Base-by-base conservation (phyloP, 2,329 filamentous ascomycete genomes). In the Penicillium occitanis region DNA sequence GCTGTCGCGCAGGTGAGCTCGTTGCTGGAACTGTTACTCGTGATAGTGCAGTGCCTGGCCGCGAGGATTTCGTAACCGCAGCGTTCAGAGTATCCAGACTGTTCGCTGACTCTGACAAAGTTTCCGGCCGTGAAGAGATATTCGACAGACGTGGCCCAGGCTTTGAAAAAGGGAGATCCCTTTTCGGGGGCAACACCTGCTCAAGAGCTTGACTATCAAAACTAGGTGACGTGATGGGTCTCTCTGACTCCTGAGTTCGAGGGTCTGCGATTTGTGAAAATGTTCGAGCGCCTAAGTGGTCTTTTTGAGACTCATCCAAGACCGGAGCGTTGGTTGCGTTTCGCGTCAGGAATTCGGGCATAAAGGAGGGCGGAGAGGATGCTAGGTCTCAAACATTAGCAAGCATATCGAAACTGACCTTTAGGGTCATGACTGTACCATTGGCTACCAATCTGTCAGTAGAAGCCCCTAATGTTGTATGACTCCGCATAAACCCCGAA, bases 161-260 rank as follows among this genome's bases (percentile, higher is more conserved):
- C 64, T 73, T 78, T 30, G 72, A 63, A 64, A 82, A 82, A 2
- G 80, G 80, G 0, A 82, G 73, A 17, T 77, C 72, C 67, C 80
- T 69, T 67, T 75, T 80, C 22, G 80, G 80, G 17, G 80, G 80
- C n/a, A 82, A 71, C 61, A 75, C 70, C 55, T 77, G 69, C 37
- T 74, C 73, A 4, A 79, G 70, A n/a, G 71, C 67, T 28, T 75
- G 68, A 6, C 70, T 58, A 17, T 76, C 73, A 22, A 69, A 73
- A 2, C 67, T 69, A 22, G 74, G 72, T 6, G 72, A 69, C 6
- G 75, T 75, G 6, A 72, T 70, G 10, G 72, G 74, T 57, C 72
- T 63, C 33, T 63, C 64, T n/a, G 11, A 11, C 13, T 44, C 64
- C 25, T 51, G 60, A n/a, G 14, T 59, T 42, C 30, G 42, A 50